Evolutionary conservation across 192 early-diverging fungal genomes (phyloP), one percentile per base, ranked within the genome.

Genomic region (Mortierella antarctica): DNA sequence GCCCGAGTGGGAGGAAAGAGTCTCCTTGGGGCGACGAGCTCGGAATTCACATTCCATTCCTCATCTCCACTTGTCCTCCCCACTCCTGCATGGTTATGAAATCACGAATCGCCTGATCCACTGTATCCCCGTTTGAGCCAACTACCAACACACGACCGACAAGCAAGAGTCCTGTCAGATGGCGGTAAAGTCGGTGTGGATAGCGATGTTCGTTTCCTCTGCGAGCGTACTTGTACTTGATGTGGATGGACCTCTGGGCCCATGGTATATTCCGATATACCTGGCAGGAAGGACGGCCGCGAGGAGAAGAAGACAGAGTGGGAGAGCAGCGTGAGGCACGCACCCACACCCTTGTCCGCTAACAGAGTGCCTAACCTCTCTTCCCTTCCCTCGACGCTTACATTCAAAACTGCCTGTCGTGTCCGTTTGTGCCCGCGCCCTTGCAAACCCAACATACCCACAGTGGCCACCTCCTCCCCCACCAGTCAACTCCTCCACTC

Each of bases 151-250:
- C 1, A 53, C 12, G 20, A 9, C 39, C 57, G 57, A 23, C 21
- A n/a, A 40, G 6, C 55, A 14, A 10, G 10, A 48, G 21, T 67
- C 53, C 53, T 55, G 20, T 21, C 44, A 5, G 70, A 56, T 56
- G 64, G 58, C 58, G 58, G 63, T 65, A 66, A 67, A 42, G 58
- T 66, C 57, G 41, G 64, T 40, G 53, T 62, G 17, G 73, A 74
- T 67, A 47, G 47, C 12, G 44, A 67, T 66, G 41, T 31, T 48
- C 44, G 53, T 39, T 20, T 8, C n/a, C 49, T 56, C 42, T 7
- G 40, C 31, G 31, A 31, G 31, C 31, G 31, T 31, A 3, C 31
- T 3, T 31, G 3, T 31, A 3, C 31, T 31, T 31, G 31, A 1
- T 31, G 31, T 31, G 31, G 31, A 31, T 31, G 31, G 31, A 31